phyloP scores from a whole-genome alignment of 1,284 basidiomycete species.

The Cerrena zonata region DNA sequence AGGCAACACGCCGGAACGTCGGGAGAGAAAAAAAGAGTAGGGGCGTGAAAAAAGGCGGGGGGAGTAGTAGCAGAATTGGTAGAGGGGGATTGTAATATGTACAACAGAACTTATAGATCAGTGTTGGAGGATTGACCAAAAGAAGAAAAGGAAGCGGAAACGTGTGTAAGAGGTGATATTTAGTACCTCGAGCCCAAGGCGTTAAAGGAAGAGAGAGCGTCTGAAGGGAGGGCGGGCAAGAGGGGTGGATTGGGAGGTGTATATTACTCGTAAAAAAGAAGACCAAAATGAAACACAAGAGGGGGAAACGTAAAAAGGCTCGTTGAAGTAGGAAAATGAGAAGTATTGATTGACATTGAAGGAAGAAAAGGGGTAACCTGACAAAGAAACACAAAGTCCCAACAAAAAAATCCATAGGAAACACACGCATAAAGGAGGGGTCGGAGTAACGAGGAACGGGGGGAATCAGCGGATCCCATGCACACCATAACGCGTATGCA shows the following conservation, averaged over 20 bases:
- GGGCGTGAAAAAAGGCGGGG: constrained; percentile 7
- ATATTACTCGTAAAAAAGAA: constrained; percentile 16
- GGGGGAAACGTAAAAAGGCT: constrained; percentile 3
- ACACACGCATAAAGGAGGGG: constrained; percentile 18
- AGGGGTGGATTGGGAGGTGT: too few relatives aligned
- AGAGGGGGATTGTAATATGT: constrained; percentile 12
- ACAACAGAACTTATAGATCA: constrained; percentile 7
- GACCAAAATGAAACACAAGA: constrained; percentile 4
- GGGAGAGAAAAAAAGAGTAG: constrained; percentile 12
- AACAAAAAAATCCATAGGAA: constrained; percentile 1
- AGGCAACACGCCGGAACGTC: constrained; percentile 22
- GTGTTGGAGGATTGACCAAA: constrained; percentile 1
- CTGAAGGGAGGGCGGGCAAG: too few relatives aligned
- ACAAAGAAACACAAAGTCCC: constrained; percentile 1
- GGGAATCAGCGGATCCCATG: too few relatives aligned
- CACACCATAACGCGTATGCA: too few relatives aligned
- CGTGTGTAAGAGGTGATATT: constrained; percentile 9
- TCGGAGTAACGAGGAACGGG: too few relatives aligned
- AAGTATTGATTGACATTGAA: too few relatives aligned
- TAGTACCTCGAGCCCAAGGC: constrained; percentile 16
- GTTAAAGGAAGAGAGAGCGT: constrained; percentile 14
- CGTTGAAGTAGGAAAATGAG: constrained; percentile 9
- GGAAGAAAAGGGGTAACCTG: constrained; percentile 16
- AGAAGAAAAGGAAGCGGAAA: constrained; percentile 9
- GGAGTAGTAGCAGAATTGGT: constrained; percentile 9